Conservation (phyloP, 805 yeast genomes). For the Ogataea ganodermae region DNA sequence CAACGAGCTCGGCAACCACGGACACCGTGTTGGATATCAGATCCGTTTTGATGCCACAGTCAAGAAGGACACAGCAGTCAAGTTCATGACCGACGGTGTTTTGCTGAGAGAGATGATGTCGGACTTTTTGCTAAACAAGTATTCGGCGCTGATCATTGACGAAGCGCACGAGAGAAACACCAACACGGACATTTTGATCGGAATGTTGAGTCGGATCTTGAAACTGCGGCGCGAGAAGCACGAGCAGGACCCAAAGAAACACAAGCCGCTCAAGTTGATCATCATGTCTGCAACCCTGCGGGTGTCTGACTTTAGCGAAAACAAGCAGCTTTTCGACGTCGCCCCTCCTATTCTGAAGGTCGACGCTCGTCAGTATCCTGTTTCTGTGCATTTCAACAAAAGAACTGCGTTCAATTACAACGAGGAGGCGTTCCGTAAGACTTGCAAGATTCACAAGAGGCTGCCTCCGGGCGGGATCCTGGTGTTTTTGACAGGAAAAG, state of each 20-base stretch:
- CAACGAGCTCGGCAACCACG: constrained; percentile 73
- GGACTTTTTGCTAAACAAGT: constrained; percentile 77
- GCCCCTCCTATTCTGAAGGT: constrained; percentile 90
- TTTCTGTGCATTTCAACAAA: constrained; percentile 84
- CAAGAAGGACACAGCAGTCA: constrained; percentile 65
- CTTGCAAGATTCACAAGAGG: constrained; percentile 80
- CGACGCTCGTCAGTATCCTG: constrained; percentile 93
- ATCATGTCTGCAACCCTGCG: constrained; percentile 97
- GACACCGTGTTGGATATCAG: constrained; percentile 73
- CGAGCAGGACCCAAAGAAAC: constrained; percentile 45
- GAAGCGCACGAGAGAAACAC: constrained; percentile 98
- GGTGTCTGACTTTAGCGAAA: constrained; percentile 91
- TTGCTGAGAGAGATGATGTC: constrained; percentile 88
- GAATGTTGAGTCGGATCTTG: constrained; percentile 87
- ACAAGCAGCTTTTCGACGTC: constrained; percentile 58
- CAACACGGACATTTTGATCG: constrained; percentile 93
- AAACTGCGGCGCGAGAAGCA: constrained; percentile 63
- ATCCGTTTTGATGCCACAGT: constrained; percentile 76
- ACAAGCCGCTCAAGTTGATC: constrained; percentile 72
- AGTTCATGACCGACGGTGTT: constrained; percentile 96
- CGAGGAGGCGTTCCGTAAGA: constrained; percentile 82
- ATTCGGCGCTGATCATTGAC: constrained; percentile 86
- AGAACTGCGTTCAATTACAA: constrained; percentile 76
- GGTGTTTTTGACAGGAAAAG: constrained; percentile 91
- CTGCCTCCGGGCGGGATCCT: constrained; percentile 95